Base-by-base conservation (phyloP, 129 eudicot species). In the Logfia minima region DNA sequence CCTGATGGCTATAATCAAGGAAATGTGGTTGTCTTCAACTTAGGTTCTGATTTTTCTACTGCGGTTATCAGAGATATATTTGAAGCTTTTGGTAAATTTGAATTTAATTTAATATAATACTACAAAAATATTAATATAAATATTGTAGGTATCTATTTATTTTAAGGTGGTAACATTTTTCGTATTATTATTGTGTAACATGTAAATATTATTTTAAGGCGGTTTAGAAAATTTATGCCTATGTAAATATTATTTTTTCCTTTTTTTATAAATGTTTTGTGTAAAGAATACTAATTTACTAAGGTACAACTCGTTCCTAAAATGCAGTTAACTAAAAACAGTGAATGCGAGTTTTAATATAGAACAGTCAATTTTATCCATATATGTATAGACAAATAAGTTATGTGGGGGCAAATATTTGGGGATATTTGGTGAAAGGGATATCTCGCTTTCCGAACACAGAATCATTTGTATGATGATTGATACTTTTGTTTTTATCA, bases 1-100 rank as follows among this genome's bases (percentile, higher is more conserved):
- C 93, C 91, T 8, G 93, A 87, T 22, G 96, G 92, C 8, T 76
- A 70, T 26, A 93, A 93, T 65, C 98, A 93, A 65, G 98, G 98
- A 21, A 89, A 92, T 4, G 67, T 93, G 23, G 92, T 86, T 53
- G 17, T 91, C 0, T 82, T 89, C 79, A 89, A 89, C 37, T 71
- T 83, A 64, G 91, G 78, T 63, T 56, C 81, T 18, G 29, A 62
- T 7, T 83, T 91, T 17, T 77, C 91, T 51, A 0, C 79, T 17
- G 28, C 22, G 41, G 14, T 10, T 10, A 85, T 93, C 80, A 70
- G 21, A 59, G 69, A 86, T 8, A 74, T 81, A 24, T 91, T 93
- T 77, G 75, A 87, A 87, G 72, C 85, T 14, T 93, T 84, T 76
- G 98, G 97, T 93, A 89, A 28, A 70, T 66, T 39, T 10, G 11